Conservation (phyloP, 148 eudicot genomes). For the Amaranthus hypochondriacus region DNA sequence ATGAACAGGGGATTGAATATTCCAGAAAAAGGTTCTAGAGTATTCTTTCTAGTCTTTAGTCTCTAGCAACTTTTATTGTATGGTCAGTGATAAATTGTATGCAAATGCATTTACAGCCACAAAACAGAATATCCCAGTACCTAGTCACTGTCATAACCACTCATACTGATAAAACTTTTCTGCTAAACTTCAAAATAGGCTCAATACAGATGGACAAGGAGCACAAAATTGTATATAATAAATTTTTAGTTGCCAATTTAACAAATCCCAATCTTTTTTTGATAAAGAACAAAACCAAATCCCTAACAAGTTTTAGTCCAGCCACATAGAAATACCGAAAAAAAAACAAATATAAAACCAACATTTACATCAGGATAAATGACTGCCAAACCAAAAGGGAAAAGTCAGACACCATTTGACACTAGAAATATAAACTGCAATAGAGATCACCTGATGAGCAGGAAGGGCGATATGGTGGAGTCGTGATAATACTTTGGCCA, state of each 20-base stretch:
- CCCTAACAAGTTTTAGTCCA: neutral
- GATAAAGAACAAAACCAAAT: neutral
- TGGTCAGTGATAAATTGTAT: neutral
- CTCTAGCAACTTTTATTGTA: slow-evolving; percentile 1
- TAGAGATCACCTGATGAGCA: too few relatives aligned
- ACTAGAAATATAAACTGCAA: too few relatives aligned
- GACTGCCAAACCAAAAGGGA: neutral
- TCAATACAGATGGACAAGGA: too few relatives aligned
- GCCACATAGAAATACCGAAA: neutral
- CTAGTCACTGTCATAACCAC: slow-evolving; percentile 16
- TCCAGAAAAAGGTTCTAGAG: slow-evolving; percentile 12
- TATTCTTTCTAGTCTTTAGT: neutral
- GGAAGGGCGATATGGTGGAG: too few relatives aligned
- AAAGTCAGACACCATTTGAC: too few relatives aligned
- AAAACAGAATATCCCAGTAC: neutral
- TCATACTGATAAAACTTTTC: neutral
- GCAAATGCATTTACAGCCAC: slow-evolving; percentile 25
- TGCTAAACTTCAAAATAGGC: neutral
- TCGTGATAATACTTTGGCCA: too few relatives aligned
- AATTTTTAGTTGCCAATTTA: too few relatives aligned
- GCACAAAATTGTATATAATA: too few relatives aligned
- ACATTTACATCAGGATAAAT: neutral
- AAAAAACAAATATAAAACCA: neutral
- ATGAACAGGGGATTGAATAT: neutral
- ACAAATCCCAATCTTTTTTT: too few relatives aligned